phyloP scores from a whole-genome alignment of 1,284 basidiomycete species.

The Thelephora terrestris region DNA sequence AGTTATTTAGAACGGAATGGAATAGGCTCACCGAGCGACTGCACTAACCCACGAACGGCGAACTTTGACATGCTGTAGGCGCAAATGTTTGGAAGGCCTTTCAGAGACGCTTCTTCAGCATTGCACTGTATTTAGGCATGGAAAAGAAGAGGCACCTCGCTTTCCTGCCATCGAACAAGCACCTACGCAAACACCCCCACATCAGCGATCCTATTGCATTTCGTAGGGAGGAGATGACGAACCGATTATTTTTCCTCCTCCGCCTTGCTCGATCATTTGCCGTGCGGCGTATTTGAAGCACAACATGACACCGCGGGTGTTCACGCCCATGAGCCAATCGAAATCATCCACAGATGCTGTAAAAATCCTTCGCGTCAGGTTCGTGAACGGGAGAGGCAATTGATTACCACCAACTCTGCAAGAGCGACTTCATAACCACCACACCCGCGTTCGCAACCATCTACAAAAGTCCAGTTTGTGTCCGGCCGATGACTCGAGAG shows the following conservation, averaged over 20 bases:
- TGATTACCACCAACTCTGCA: conserved; percentile 13
- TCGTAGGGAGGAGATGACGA: neutral
- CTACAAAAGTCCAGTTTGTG: conserved; percentile 5
- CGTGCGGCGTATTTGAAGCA: conserved; percentile 26
- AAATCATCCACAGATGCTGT: conserved; percentile 16
- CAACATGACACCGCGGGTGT: conserved; percentile 24
- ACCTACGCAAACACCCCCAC: conserved; percentile 3
- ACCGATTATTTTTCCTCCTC: conserved; percentile 27
- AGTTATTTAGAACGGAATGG: conserved; percentile 4
- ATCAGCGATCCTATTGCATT: neutral
- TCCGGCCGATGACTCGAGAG: neutral
- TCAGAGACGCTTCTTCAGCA: neutral
- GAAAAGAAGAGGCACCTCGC: conserved; percentile 9
- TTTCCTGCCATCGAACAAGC: conserved; percentile 20
- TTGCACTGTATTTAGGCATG: conserved; percentile 3
- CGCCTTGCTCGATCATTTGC: conserved; percentile 26
- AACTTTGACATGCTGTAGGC: conserved; percentile 23
- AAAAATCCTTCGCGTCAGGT: neutral
- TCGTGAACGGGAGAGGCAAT: neutral
- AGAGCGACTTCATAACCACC: conserved; percentile 11
- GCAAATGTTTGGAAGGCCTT: conserved; percentile 7
- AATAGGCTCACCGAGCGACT: conserved; percentile 16
- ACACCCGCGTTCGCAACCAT: conserved; percentile 27
- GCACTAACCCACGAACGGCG: conserved; percentile 24
- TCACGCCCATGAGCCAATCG: conserved; percentile 20